Base-by-base conservation (phyloP, 129 eudicot genomes). In the Mikania micrantha region DNA sequence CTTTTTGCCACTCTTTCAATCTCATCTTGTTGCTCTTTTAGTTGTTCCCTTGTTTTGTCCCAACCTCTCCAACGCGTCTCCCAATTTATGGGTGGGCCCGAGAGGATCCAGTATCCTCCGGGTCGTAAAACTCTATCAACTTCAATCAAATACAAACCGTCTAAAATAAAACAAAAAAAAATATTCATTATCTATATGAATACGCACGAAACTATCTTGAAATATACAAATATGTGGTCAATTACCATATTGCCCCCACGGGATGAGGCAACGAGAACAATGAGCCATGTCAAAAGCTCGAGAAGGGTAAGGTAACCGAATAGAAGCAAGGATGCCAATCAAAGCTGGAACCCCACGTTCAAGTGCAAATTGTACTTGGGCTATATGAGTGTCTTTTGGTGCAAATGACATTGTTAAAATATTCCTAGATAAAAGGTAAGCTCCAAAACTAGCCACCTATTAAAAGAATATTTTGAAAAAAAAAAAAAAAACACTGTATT, bases 61-160 rank as follows among this genome's bases (percentile, higher is more conserved):
- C 98, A 93, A 16, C 98, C 96, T 70, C 66, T 84, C 92, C 90
- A 88, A 39, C 71, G 95, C 29, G 7, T 79, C 82, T 93, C 77
- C 96, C 96, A 93, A 67, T 93, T 93, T 16, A 93, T 84, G 20
- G 98, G 98, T 58, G 98, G 98, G 10, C 98, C 98, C 29, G 98
- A 93, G 13, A 86, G 85, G 52, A 93, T 68, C 98, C 98, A 93
- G 9, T 93, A 88, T 24, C 98, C 98, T 29, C 98, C 98, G 0
- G 96, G 98, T 0, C 96, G 91, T 69, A 93, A 74, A 42, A 93
- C 71, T 57, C 98, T 69, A 66, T 93, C 98, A 13, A 93, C 88
- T 76, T 93, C 98, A 20, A 81, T 86, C 48, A 93, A 79, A 81
- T 93, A 93, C 16, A 74, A 72, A 4, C 96, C 98, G 60, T 88